Evolutionary conservation across 2,329 filamentous ascomycete species (phyloP), one percentile per base, ranked within the genome.

Genomic region (Aaosphaeria pasadenensis): DNA sequence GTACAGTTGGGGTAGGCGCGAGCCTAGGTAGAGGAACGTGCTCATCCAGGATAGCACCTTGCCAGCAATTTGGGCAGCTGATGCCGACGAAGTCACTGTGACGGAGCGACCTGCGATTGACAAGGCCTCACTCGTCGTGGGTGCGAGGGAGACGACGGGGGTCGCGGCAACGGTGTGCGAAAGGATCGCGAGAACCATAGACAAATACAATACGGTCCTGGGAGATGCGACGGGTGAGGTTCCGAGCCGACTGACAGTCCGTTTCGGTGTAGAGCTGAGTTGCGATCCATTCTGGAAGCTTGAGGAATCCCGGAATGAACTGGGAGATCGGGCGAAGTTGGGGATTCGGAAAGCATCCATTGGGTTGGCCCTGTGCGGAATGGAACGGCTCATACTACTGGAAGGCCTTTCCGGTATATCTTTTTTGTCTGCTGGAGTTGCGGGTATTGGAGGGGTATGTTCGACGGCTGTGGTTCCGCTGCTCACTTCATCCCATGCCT

Each of bases 1-100:
- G 72, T 83, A 81, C 35, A 87, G 76, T 60, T 87, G 84, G 0
- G 84, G 84, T 47, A 66, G 57, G 13, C 67, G 62, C 7, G 64
- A 64, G 46, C 66, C 64, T 4, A 72, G 69, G 55, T 70, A 73
- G 39, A 71, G 63, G 36, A 71, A 64, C 5, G 74, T 73, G 32
- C 67, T 69, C 46, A 70, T 69, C 59, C 73, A 77, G 50, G 74
- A 74, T 47, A 71, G 70, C 40, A 72, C 56, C 44, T 67, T 71
- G 38, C 46, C 85, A 67, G 56, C 58, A 50, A 41, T 49, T 46
- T 57, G 62, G n/a, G 59, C 56, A 45, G 55, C 53, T 47, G 56
- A 57, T 32, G 54, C 32, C 11, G 55, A 52, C 31, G 53, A 45
- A 7, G 47, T 50, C 7, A 47, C 50, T 52, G 11, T 43, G 31